Conservation (phyloP, 1,284 basidiomycete genomes). For the Meira nashicola region DNA sequence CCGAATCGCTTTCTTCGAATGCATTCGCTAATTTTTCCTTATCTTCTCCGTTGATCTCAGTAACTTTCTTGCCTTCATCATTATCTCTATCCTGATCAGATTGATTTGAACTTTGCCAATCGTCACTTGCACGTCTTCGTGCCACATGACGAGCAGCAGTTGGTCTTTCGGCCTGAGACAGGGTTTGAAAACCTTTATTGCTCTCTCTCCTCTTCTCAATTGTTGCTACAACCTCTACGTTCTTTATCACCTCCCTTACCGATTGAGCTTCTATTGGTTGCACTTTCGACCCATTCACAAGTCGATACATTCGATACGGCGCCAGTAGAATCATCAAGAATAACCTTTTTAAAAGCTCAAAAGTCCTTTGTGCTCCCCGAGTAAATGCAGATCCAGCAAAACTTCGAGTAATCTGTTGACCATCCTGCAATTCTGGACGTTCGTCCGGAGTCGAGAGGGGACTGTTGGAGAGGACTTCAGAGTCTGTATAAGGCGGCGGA, state of each 20-base stretch:
- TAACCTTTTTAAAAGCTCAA: neutral
- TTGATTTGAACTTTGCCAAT: too few relatives aligned
- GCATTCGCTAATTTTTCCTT: neutral
- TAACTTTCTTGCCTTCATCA: neutral
- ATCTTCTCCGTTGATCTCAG: neutral
- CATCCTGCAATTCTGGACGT: neutral
- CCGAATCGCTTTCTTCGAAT: neutral
- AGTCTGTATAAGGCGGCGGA: conserved; percentile 13
- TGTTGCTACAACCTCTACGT: neutral
- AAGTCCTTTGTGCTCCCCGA: neutral
- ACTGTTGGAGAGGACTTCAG: neutral
- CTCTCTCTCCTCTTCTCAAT: conserved; percentile 2
- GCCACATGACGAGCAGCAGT: conserved; percentile 7
- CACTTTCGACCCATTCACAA: neutral
- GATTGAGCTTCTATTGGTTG: neutral
- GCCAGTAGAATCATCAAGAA: conserved; percentile 11
- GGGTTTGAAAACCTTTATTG: conserved; percentile 1
- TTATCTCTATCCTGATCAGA: neutral
- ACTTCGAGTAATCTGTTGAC: neutral
- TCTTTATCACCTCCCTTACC: neutral
- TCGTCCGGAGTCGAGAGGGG: neutral
- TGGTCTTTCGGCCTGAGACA: conserved; percentile 9
- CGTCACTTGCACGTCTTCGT: neutral
- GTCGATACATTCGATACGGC: neutral
- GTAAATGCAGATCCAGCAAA: neutral